phyloP scores from a whole-genome alignment of 2,329 filamentous ascomycete genomes.

The Aureobasidium zeae region DNA sequence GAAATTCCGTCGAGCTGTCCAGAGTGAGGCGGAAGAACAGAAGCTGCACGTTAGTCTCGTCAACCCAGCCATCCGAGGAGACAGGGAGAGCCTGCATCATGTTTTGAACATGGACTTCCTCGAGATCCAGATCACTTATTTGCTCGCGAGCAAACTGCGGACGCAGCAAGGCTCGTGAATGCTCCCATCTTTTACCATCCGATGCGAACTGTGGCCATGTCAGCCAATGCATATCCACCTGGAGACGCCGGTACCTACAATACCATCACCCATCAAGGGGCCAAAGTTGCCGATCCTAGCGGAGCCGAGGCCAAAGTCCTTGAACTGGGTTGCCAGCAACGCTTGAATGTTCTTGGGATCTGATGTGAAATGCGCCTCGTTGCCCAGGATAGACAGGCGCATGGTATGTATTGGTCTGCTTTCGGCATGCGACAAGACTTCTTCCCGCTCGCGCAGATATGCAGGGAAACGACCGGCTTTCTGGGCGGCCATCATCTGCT shows the following conservation, averaged over 20 bases:
- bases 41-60: constrained; percentile 28
- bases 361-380: constrained; percentile 23
- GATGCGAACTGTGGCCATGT: constrained; percentile 6
- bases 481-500: constrained; percentile 23
- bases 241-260: constrained; percentile 14
- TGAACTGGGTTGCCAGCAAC: constrained; percentile 26
- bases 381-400: constrained; percentile 21
- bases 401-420: constrained; percentile 25
- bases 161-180: constrained; percentile 29
- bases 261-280: constrained; percentile 26
- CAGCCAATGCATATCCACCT: background rate
- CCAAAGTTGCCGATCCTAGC: constrained; percentile 24
- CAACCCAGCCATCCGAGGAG: constrained; percentile 14
- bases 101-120: constrained; percentile 29
- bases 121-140: constrained; percentile 29
- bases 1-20: constrained; percentile 42
- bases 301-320: constrained; percentile 26
- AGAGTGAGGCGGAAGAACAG: constrained; percentile 43
- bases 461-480: constrained; percentile 24
- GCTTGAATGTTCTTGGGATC: constrained; percentile 31
- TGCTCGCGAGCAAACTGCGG: constrained; percentile 33
- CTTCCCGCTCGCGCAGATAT: constrained; percentile 22
- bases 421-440: constrained; percentile 20
- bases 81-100: constrained; percentile 27
- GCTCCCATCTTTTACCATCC: constrained; percentile 31